Evolutionary conservation across 768 basidiomycete species (phyloP), one percentile per base, ranked within the genome.

Genomic region (Russula dissimulans): DNA sequence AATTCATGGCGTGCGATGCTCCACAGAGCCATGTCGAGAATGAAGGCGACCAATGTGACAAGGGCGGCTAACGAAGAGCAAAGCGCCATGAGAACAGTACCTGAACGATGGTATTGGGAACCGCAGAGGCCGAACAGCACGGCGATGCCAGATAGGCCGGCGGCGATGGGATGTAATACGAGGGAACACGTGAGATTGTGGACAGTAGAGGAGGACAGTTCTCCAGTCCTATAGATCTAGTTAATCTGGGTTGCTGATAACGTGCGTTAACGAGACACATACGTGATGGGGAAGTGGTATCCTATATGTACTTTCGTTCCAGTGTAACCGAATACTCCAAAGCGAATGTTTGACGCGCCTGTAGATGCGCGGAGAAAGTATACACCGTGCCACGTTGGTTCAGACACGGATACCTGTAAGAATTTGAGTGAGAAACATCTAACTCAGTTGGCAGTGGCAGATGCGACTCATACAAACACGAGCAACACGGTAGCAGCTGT

Each of bases 11-110:
- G 83, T 17, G 81, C 82, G 62, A 89, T 80, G 50, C 84, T 85
- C 71, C 87, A 94, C 54, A 94, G 80, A 45, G 81, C 81, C 81
- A 91, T 86, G 73, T 91, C 89, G 71, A 92, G 76, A 47, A 91
- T 73, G 74, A 83, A 91, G 3, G 77, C 84, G 63, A 91, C 72
- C 55, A 91, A 76, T 7, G 84, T 84, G 65, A 79, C 72, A 54
- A 92, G 70, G n/a, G 80, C 74, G 7, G 86, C 88, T 56, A 93
- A 76, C 17, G 81, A 79, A 55, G 84, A 76, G 57, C 81, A 65
- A 56, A 93, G 77, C 15, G 84, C 76, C 89, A 91, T 91, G 71
- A 91, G 70, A 61, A 91, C 79, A 14, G 90, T 91, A 51, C 89
- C 87, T 12, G 75, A 70, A 60, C 89, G 85, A 63, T 83, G 81